phyloP scores from a whole-genome alignment of 441 rosid species.

The Aquilaria agallochum region DNA sequence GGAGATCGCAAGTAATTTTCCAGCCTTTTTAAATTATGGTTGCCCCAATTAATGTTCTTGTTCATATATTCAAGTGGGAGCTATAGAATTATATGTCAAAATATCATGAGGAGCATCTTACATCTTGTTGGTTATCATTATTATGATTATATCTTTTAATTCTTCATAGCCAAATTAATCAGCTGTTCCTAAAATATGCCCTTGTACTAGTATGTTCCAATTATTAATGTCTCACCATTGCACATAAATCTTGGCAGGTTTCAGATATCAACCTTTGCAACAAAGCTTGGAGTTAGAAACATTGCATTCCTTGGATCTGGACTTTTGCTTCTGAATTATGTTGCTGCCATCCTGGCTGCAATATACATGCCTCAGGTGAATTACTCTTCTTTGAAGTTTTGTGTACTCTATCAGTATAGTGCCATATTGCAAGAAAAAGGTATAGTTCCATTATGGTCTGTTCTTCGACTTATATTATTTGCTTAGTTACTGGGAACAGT shows the following conservation, averaged over 20 bases:
- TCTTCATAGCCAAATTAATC: no score
- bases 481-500: constrained; percentile 6
- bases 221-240: no score
- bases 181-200: no score
- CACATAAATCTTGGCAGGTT: constrained; percentile 39
- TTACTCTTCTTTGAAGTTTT: constrained; percentile 16
- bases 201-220: no score
- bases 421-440: no score
- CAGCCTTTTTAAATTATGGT: constrained; percentile 1
- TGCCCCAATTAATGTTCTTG: constrained; percentile 1
- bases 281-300: constrained; percentile 91
- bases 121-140: no score
- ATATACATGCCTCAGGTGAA: constrained; percentile 90
- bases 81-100: no score
- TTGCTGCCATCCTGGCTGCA: constrained; percentile 71
- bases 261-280: constrained; percentile 87
- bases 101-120: no score
- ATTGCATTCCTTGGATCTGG: constrained; percentile 89
- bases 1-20: constrained; percentile 91
- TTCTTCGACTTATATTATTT: constrained; percentile 2
- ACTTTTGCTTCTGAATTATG: constrained; percentile 74
- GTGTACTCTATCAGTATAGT: constrained; percentile 8
- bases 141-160: no score
- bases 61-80: constrained; percentile 1
- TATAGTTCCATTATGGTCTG: constrained; percentile 1